Percentiles rank a stretch among this genome's conserved stretches.
Evolutionary conservation across 2,329 filamentous ascomycete genomes (phyloP).

Genomic region (Penicillium sp.): DNA sequence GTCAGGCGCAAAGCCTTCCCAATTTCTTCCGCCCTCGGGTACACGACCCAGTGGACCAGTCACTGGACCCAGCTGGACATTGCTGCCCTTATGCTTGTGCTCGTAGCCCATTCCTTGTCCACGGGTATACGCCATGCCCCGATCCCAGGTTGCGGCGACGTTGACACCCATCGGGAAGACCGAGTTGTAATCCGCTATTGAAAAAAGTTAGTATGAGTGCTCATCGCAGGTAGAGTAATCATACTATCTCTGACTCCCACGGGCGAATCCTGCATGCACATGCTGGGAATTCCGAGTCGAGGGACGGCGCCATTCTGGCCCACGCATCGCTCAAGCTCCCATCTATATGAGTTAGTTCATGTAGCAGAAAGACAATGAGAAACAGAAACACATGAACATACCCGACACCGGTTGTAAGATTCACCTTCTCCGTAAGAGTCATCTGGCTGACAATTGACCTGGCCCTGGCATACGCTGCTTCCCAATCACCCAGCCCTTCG

Average conservation of each 20-base stretch:
- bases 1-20: conserved; percentile 47
- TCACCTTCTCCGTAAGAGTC: conserved; percentile 9
- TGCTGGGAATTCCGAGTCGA: conserved; percentile 12
- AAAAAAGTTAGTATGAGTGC: background rate
- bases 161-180: conserved; percentile 13
- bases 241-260: conserved; percentile 9
- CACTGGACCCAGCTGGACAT: conserved; percentile 12
- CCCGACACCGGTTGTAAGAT: conserved; percentile 15
- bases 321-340: conserved; percentile 7
- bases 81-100: conserved; percentile 13
- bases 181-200: conserved; percentile 9
- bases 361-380: background rate
- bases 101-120: conserved; percentile 14
- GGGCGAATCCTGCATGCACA: conserved; percentile 12
- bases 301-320: conserved; percentile 14
- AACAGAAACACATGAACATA: background rate
- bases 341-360: background rate
- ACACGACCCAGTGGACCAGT: conserved; percentile 42
- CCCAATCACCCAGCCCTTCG: conserved; percentile 5
- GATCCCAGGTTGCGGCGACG: conserved; percentile 12
- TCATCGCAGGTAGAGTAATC: background rate
- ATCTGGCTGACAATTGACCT: conserved; percentile 9
- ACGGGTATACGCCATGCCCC: conserved; percentile 5
- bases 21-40: conserved; percentile 16
- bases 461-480: conserved; percentile 9